Base-by-base conservation (phyloP, 352 stramenopile genomes). In the Phytophthora kernoviae region DNA sequence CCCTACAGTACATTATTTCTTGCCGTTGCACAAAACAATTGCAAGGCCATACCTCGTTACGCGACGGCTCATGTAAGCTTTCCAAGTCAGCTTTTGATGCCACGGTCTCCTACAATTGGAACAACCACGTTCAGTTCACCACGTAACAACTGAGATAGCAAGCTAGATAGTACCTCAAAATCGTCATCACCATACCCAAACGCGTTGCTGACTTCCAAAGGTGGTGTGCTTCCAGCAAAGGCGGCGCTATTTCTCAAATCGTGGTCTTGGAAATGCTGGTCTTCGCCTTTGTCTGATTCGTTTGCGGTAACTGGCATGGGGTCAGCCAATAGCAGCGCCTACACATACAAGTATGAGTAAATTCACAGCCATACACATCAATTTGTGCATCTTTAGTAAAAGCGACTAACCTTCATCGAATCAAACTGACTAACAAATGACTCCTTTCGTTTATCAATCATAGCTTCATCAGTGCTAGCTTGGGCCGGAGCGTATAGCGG, bases 151-250 rank as follows among this genome's bases (percentile, higher is more conserved):
- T 17, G 8, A 21, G 6, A 3, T 18, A 11, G 18, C 9, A 21
- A 20, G 8, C 20, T n/a, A 12, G 22, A 1, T 22, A 43, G 20
- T 55, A 76, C 77, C 65, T 93, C 83, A 59, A 91, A 90, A 39
- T 85, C 81, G n/a, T 91, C 83, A 15, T 93, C 77, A 36, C 84
- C 81, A 55, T 93, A 93, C 44, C 81, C 83, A 45, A 89, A 90
- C 0, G 65, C 75, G 33, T 83, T 70, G 3, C 37, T 76, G 6
- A 36, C 49, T 20, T 66, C 50, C 46, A 70, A 22, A 37, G 22
- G 21, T 51, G 49, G 26, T 22, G 41, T 12, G 17, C 7, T 24
- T 6, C 45, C 36, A 34, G 18, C 49, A 60, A n/a, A n/a, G n/a
- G n/a, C n/a, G n/a, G n/a, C n/a, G n/a, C 26, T 44, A 30, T 30